Base-by-base conservation (phyloP, 2,329 filamentous ascomycete species). In the Alternaria metachromatica region DNA sequence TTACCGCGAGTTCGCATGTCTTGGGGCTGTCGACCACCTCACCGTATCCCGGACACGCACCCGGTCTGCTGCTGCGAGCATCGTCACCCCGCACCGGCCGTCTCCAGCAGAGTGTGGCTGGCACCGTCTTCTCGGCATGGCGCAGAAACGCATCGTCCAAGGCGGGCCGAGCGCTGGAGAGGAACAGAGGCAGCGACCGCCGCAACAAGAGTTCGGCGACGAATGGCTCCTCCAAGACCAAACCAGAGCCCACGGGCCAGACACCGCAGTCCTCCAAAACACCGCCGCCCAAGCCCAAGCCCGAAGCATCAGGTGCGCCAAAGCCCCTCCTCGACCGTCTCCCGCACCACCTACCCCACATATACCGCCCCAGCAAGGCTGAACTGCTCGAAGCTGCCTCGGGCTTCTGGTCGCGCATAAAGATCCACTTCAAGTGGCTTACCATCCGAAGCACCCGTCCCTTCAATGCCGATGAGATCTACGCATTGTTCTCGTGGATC, bases 391-490 rank as follows among this genome's bases (percentile, higher is more conserved):
- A 92, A 20, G 95, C 96, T 5, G 94, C 96, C 37, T 97, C 90
- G 21, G 94, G 94, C 1, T 97, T 98, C 79, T 96, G 93, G 90
- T 91, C 96, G 66, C 88, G 96, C 53, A 81, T 97, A 48, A 93
- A 91, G 76, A 92, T 98, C 23, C 91, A 94, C 44, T 96, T 98
- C 83, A 99, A 99, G 81, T 99, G 96, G 96, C 90, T 96, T 73
- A 96, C 96, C 3, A 99, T 99, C 73, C 87, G 94, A 76, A 97
- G 94, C 78, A 92, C 92, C 79, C 87, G 96, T 41, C 96, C 96
- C 0, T 99, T 96, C 88, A 99, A 97, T 79, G 88, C 91, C 21
- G 96, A 99, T 79, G 96, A 99, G 82, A 97, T 97, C 85, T 92
- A 94, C 49, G 96, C 96, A 5, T 95, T 99, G 67, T 89, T 93